A percentile compares a stretch with the other conserved stretches of the same genome.
These are phyloP conservation scores for Medicago arabica DNA, from an alignment of 306 rosid species.

Conservation along the genomic window DNA sequence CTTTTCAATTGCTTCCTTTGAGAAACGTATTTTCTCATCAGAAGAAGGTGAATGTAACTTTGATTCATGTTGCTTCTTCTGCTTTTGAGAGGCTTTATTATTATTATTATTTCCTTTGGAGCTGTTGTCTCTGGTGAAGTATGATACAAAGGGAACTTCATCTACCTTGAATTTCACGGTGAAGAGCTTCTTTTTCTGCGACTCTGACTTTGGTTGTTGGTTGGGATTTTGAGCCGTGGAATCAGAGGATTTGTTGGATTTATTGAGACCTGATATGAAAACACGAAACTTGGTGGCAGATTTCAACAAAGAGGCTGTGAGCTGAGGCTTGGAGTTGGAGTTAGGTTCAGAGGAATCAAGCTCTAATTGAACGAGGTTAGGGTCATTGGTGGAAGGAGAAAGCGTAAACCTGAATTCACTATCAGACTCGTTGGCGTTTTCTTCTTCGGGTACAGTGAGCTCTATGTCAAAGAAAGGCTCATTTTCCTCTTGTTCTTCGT, in stretches of 20 bases:
- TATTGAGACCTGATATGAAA: constrained; percentile 79
- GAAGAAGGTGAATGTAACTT: constrained; percentile 31
- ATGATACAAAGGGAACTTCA: constrained; percentile 78
- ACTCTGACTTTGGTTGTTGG: constrained; percentile 17
- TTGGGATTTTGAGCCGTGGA: neutral
- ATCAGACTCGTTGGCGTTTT: constrained; percentile 35
- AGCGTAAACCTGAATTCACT: constrained; percentile 72
- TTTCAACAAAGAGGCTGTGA: constrained; percentile 66
- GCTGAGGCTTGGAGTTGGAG: constrained; percentile 67
- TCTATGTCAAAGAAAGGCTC: constrained; percentile 91
- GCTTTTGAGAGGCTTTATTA: constrained; percentile 26
- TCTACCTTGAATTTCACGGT: constrained; percentile 84
- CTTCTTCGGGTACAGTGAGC: constrained; percentile 64
- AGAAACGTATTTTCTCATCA: constrained; percentile 65
- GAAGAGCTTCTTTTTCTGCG: constrained; percentile 52
- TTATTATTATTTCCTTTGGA: constrained; percentile 40
- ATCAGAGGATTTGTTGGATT: constrained; percentile 44
- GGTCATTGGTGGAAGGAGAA: constrained; percentile 66
- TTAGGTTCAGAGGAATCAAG: constrained; percentile 56
- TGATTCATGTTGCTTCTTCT: constrained; percentile 39
- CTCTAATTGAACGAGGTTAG: constrained; percentile 52
- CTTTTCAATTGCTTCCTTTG: constrained; percentile 74
- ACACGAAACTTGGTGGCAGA: constrained; percentile 88
- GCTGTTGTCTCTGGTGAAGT: constrained; percentile 79
- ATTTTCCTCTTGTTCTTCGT: constrained; percentile 46